Conservation (phyloP, 2,329 filamentous ascomycete species). For the Thelonectria blattea region DNA sequence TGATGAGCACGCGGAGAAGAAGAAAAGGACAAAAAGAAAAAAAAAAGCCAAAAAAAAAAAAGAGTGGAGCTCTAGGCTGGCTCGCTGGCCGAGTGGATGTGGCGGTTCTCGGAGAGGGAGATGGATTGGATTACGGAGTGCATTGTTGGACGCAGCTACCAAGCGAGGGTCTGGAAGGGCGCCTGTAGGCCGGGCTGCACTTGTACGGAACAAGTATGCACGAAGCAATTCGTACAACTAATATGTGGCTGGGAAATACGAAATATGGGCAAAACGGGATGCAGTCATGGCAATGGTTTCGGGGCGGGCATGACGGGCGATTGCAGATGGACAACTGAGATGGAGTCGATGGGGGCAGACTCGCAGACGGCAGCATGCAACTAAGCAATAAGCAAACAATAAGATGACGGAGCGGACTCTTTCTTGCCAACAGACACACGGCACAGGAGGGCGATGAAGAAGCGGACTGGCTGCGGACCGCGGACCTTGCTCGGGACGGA, state of each 20-base stretch:
- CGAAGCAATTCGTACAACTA: slow-evolving; percentile 1
- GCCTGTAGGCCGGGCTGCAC: neutral
- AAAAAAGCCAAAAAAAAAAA: neutral
- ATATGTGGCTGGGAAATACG: slow-evolving; percentile 13
- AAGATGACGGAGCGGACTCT: neutral
- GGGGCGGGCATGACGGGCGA: slow-evolving; percentile 14
- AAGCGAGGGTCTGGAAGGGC: slow-evolving; percentile 3
- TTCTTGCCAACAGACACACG: neutral
- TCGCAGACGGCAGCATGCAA: neutral
- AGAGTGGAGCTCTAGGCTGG: slow-evolving; percentile 1
- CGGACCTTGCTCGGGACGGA: neutral
- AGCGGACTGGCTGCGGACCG: neutral
- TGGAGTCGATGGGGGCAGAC: neutral
- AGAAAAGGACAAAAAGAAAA: neutral
- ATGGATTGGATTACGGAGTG: slow-evolving; percentile 2
- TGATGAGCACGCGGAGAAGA: neutral
- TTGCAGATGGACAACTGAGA: slow-evolving; percentile 18
- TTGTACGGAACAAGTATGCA: neutral
- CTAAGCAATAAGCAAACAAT: slow-evolving; percentile 1
- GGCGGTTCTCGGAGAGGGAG: neutral
- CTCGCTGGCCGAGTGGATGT: neutral
- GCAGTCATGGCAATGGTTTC: neutral
- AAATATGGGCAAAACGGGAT: neutral
- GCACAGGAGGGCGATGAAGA: neutral
- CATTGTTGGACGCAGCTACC: slow-evolving; percentile 11